phyloP scores from a whole-genome alignment of 1,139 yeast species.

The Geotrichum citri-aurantii region DNA sequence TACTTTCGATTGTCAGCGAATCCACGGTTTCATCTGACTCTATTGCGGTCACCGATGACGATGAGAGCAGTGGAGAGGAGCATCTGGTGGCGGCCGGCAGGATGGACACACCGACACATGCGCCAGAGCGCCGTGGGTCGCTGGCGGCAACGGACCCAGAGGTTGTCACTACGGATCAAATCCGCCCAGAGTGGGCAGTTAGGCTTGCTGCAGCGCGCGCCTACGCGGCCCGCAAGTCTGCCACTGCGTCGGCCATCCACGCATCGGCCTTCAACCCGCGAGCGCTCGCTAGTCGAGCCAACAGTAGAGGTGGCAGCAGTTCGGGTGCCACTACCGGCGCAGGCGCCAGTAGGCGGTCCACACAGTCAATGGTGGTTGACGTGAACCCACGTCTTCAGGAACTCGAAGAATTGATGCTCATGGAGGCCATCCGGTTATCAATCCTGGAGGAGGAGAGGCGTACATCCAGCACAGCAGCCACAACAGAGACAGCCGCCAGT shows the following conservation, averaged over 20 bases:
- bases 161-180: conserved; percentile 71
- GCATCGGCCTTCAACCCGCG: conserved; percentile 61
- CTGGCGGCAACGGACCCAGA: conserved; percentile 37
- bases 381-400: conserved; percentile 11
- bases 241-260: conserved; percentile 91
- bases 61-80: background rate
- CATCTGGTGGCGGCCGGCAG: background rate
- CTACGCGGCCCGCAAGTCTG: conserved; percentile 77
- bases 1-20: background rate
- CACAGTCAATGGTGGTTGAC: conserved; percentile 6
- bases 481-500: background rate
- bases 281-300: conserved; percentile 18
- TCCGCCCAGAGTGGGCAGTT: conserved; percentile 90
- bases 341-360: conserved; percentile 12
- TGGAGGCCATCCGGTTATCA: conserved; percentile 74
- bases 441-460: conserved; percentile 55
- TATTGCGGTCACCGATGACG: background rate
- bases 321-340: background rate
- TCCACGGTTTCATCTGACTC: background rate
- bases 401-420: conserved; percentile 73
- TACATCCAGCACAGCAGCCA: background rate
- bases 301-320: background rate
- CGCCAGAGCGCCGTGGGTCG: conserved; percentile 23
- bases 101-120: background rate
- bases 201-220: conserved; percentile 66